phyloP scores from a whole-genome alignment of 78 protist species.

The Speleostelium caveatum region DNA sequence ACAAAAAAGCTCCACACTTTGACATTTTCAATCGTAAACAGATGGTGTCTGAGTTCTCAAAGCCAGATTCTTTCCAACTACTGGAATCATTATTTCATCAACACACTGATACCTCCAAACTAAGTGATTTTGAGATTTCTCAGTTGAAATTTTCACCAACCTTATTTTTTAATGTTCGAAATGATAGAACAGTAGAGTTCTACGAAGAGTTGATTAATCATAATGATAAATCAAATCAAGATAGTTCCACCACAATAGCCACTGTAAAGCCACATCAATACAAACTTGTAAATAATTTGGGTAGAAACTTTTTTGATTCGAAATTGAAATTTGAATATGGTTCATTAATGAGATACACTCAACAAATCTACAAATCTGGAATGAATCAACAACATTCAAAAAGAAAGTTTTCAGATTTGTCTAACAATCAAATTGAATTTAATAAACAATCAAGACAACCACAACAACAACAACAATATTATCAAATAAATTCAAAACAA shows the following conservation, averaged over 20 bases:
- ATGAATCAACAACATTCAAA: too few species aligned
- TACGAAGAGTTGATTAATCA: not conserved
- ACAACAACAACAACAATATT: too few species aligned
- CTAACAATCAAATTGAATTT: too few species aligned
- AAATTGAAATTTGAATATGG: too few species aligned
- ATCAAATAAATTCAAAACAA: too few species aligned
- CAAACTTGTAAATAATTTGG: not conserved
- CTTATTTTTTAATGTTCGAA: not conserved
- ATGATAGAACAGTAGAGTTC: not conserved
- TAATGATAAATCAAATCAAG: too few species aligned
- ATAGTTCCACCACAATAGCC: too few species aligned
- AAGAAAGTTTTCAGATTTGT: too few species aligned
- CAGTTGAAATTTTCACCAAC: conserved; percentile 14
- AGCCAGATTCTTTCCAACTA: not conserved
- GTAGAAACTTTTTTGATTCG: too few species aligned
- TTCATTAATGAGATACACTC: too few species aligned
- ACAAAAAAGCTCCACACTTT: conserved; percentile 1
- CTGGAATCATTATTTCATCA: not conserved
- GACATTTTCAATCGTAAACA: not conserved
- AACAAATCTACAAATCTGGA: too few species aligned
- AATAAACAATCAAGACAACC: too few species aligned
- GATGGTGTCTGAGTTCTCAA: not conserved
- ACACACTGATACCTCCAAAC: not conserved
- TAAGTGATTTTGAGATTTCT: not conserved
- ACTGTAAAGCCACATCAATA: not conserved